Conservation (phyloP, 257 asterid species). For the Salvia miltiorrhiza region DNA sequence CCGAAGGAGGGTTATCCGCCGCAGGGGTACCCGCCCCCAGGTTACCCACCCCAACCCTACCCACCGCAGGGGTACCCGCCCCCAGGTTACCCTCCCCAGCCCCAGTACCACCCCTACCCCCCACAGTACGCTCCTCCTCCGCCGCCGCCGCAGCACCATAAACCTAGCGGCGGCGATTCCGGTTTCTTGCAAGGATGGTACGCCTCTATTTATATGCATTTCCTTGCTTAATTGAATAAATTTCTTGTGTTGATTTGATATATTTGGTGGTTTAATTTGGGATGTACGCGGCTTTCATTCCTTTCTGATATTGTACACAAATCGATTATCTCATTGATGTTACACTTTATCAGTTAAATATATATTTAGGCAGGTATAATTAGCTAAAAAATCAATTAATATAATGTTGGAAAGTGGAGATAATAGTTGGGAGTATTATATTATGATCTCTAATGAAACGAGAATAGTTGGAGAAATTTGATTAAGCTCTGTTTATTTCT, state of each 20-base stretch:
- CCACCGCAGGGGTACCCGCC: constrained; percentile 32
- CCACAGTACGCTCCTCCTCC: constrained; percentile 29
- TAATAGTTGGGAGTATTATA: too few species aligned
- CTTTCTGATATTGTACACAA: not conserved
- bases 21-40: constrained; percentile 39
- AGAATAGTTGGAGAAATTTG: too few species aligned
- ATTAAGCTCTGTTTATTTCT: too few species aligned
- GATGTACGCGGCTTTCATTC: too few species aligned
- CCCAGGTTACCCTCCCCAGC: constrained; percentile 26
- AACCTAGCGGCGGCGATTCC: constrained; percentile 16
- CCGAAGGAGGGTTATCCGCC: constrained; percentile 51
- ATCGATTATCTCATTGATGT: too few species aligned
- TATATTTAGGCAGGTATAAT: too few species aligned
- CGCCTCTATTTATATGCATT: not conserved
- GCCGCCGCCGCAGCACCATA: constrained; percentile 35
- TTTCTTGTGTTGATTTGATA: not conserved
- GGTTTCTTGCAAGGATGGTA: constrained; percentile 67
- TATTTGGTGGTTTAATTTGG: too few species aligned
- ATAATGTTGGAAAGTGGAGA: too few species aligned
- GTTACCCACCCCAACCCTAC: constrained; percentile 34
- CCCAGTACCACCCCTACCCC: constrained; percentile 30
- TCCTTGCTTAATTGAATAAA: not conserved
- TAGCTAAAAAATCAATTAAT: too few species aligned
- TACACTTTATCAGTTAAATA: too few species aligned
- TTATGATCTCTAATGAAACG: too few species aligned